A percentile compares a stretch with the other conserved stretches of the same genome.
Evolutionary conservation across 768 basidiomycete genomes (phyloP).

Genomic region (Podaxis sp.): DNA sequence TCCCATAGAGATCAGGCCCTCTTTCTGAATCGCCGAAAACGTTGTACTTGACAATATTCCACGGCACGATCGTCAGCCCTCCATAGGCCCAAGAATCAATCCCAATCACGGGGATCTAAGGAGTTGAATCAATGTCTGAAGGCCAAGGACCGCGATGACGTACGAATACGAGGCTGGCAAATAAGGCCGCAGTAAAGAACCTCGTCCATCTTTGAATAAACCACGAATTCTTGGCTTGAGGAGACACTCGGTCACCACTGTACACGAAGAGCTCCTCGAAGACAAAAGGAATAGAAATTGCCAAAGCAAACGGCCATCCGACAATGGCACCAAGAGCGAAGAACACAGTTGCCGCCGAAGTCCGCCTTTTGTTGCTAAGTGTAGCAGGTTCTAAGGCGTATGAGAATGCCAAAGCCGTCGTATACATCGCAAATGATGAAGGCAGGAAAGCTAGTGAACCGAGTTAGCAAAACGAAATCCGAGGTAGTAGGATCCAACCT

Average conservation of each 20-base stretch:
- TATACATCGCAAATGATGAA: conserved; percentile 94
- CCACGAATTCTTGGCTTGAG: conserved; percentile 50
- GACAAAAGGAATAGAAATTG: conserved; percentile 85
- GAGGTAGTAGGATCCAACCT: conserved; percentile 39
- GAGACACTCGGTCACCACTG: conserved; percentile 62
- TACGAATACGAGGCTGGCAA: conserved; percentile 65
- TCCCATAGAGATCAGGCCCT: conserved; percentile 94
- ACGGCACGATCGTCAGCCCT: conserved; percentile 73
- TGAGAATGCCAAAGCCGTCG: conserved; percentile 74
- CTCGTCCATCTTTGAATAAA: conserved; percentile 57
- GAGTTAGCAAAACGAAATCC: conserved; percentile 13
- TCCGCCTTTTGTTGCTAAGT: conserved; percentile 48
- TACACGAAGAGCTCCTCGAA: conserved; percentile 84
- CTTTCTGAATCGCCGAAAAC: conserved; percentile 76
- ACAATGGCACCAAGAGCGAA: conserved; percentile 85
- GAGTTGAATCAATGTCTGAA: conserved; percentile 7
- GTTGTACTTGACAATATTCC: conserved; percentile 95
- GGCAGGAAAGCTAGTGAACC: conserved; percentile 77
- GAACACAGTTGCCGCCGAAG: conserved; percentile 60
- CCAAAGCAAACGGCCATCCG: conserved; percentile 96
- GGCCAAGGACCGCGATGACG: conserved; percentile 21
- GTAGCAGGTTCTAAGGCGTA: conserved; percentile 62
- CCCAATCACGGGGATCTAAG: conserved; percentile 76
- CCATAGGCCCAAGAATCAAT: conserved; percentile 90
- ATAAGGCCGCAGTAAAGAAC: conserved; percentile 49